These are phyloP conservation scores for Cutaneotrichosporon sp. DNA, from an alignment of 1,284 basidiomycete genomes.

Conservation along the genomic window DNA sequence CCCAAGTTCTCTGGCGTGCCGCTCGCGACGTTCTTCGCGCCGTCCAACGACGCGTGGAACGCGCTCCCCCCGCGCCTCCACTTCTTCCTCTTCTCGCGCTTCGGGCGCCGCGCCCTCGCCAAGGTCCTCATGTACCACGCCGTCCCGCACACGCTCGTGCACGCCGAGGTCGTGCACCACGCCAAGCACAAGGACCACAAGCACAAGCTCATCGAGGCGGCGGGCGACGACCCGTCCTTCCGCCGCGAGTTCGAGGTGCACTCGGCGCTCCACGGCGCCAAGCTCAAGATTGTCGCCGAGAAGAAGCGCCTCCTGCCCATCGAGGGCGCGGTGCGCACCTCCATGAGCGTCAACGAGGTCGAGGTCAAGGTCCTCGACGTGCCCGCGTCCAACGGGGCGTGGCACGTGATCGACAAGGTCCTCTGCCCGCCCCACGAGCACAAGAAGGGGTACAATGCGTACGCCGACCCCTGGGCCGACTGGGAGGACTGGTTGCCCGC, in stretches of 20 bases:
- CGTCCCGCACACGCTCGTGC: constrained; percentile 62
- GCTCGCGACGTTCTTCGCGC: constrained; percentile 66
- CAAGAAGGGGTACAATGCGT: constrained; percentile 31
- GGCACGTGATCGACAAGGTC: constrained; percentile 61
- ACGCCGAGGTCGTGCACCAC: constrained; percentile 59
- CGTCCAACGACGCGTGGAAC: constrained; percentile 65
- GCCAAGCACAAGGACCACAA: constrained; percentile 15
- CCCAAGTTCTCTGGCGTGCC: constrained; percentile 57
- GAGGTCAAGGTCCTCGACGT: constrained; percentile 60
- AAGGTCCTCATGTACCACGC: constrained; percentile 70
- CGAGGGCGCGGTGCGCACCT: constrained; percentile 54
- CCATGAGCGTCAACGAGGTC: constrained; percentile 61
- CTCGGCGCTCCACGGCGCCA: constrained; percentile 58
- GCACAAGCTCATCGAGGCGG: constrained; percentile 21
- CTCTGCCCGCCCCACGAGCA: constrained; percentile 59
- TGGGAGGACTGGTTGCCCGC: constrained; percentile 60
- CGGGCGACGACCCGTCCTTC: constrained; percentile 55
- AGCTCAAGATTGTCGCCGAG: constrained; percentile 59
- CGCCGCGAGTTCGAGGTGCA: constrained; percentile 58
- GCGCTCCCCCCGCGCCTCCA: constrained; percentile 62
- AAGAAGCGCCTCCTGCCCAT: constrained; percentile 57
- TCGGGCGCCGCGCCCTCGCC: constrained; percentile 61
- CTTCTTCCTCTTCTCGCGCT: constrained; percentile 68
- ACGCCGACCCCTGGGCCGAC: constrained; percentile 58
- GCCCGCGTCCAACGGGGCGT: constrained; percentile 62